Evolutionary conservation across 2,329 filamentous ascomycete species (phyloP).

Genomic region (Cadophora malorum): DNA sequence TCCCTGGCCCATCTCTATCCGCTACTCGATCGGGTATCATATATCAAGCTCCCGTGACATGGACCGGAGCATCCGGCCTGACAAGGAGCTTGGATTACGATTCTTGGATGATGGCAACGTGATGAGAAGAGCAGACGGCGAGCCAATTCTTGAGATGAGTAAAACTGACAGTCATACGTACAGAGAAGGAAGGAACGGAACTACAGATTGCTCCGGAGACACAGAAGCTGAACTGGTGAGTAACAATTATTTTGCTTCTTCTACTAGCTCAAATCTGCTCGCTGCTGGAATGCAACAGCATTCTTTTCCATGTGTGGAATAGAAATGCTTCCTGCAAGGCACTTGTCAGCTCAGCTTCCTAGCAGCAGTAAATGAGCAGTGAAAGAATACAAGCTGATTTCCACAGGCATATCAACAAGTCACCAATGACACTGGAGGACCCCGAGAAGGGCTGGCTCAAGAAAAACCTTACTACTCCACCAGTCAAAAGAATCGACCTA

Average conservation of each 20-base stretch:
- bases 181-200: constrained; percentile 76
- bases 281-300: neutral
- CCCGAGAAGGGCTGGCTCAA: constrained; percentile 74
- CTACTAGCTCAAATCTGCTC: neutral
- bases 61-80: neutral
- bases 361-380: neutral
- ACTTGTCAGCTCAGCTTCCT: neutral
- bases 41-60: neutral
- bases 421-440: constrained; percentile 78
- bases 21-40: neutral
- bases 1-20: neutral
- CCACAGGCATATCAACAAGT: constrained; percentile 92
- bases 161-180: constrained; percentile 13
- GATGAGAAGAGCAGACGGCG: neutral
- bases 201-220: constrained; percentile 81
- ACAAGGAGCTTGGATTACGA: neutral
- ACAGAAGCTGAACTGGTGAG: constrained; percentile 83
- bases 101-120: neutral
- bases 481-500: constrained; percentile 93
- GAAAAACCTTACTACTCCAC: constrained; percentile 78
- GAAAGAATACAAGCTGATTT: constrained; percentile 6
- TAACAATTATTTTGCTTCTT: neutral
- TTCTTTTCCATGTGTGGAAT: neutral
- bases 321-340: neutral
- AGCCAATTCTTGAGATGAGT: neutral